Evolutionary conservation across 2,329 filamentous ascomycete genomes (phyloP).

Genomic region (Colletotrichum tropicale): DNA sequence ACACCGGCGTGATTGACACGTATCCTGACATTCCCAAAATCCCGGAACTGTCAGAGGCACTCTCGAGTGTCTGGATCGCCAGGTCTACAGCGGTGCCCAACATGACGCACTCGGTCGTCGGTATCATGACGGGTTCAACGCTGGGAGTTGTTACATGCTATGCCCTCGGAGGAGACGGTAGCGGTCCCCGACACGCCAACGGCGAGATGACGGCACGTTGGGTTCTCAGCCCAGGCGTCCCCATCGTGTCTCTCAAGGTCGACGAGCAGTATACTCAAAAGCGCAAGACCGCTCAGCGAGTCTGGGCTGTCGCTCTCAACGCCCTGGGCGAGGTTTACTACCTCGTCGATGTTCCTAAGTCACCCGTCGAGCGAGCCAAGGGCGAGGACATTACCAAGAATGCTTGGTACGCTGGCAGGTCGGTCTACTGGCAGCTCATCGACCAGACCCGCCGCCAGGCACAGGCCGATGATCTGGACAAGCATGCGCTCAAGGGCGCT

Average conservation of each 20-base stretch:
- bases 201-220: constrained; percentile 88
- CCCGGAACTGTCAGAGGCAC: constrained; percentile 70
- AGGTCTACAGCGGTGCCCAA: constrained; percentile 77
- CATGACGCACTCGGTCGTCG: constrained; percentile 77
- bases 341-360: constrained; percentile 71
- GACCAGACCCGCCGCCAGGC: constrained; percentile 78
- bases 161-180: constrained; percentile 66
- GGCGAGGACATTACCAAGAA: constrained; percentile 64
- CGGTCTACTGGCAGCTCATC: constrained; percentile 79
- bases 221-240: constrained; percentile 90
- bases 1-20: constrained; percentile 64
- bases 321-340: constrained; percentile 92
- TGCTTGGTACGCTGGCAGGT: constrained; percentile 82
- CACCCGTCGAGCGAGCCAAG: constrained; percentile 50
- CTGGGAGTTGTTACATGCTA: constrained; percentile 84
- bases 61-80: constrained; percentile 87
- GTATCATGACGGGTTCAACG: constrained; percentile 83
- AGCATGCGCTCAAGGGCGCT: constrained; percentile 69
- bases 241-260: constrained; percentile 81
- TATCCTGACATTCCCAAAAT: constrained; percentile 79
- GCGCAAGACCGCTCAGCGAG: constrained; percentile 70
- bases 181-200: constrained; percentile 67
- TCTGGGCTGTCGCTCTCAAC: constrained; percentile 94
- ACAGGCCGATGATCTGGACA: constrained; percentile 74
- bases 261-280: constrained; percentile 82